Base-by-base conservation (phyloP, 176 grass and related monocot species). In the Guadua angustifolia region DNA sequence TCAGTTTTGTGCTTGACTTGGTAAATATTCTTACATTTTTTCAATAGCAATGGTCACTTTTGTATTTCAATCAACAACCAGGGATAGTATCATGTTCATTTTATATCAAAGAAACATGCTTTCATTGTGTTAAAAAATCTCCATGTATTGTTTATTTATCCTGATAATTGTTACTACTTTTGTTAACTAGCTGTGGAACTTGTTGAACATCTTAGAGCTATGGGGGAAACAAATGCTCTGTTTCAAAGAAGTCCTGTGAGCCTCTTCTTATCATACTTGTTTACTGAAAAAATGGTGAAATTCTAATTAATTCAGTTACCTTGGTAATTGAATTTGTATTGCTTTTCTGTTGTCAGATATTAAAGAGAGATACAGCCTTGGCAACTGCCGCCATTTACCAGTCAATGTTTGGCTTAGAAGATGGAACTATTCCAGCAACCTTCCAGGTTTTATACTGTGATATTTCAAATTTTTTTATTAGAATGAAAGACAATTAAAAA, bases 371-470 rank as follows among this genome's bases (percentile, higher is more conserved):
- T 47, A 95, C 91, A 69, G 91, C 91, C 69, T 63, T 98, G 70
- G 93, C 93, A 55, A 92, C 96, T 74, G 93, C 91, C 42, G 96
- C 91, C 33, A 89, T 99, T 74, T 99, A 99, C 83, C 93, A 94
- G 71, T 95, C 96, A 79, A 99, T 99, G 93, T 99, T 99, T 80
- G 96, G 96, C 24, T 80, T 89, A 77, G 96, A 99, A 87, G 91
- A 99, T 66, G 93, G 96, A 87, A 94, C 89, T 83, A 79, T 99
- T 85, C 93, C 89, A 62, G 93, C 91, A 83, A 95, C 91, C 63
- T 99, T 99, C 88, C 93, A 99, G 90, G 96, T 98, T 83, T 71
- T 69, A 53, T 85, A 79, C 24, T 60, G 35, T 77, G 25, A 40
- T 38, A 42, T 80, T 64, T 58, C 21, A 8, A 25, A 49, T 80